These are phyloP conservation scores for Neofusicoccum laricinum DNA, from an alignment of 2,329 filamentous ascomycete genomes.

Conservation along the genomic window DNA sequence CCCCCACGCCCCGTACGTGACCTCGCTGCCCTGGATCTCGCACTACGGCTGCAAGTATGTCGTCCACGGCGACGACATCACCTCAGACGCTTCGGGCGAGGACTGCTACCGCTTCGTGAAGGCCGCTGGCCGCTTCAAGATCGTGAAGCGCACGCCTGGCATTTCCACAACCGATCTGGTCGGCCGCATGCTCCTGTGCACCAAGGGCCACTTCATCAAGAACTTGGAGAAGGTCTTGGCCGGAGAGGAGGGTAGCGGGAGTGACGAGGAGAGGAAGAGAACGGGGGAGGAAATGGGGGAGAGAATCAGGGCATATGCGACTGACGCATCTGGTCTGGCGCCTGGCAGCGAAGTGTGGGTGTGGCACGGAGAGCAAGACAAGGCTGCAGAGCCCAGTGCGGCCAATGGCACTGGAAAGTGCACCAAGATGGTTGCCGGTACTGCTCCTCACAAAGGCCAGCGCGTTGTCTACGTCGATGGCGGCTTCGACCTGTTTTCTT, in stretches of 20 bases:
- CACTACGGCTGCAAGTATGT: constrained; percentile 96
- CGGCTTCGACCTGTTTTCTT: constrained; percentile 94
- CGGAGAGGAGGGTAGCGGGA: constrained; percentile 71
- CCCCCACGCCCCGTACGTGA: constrained; percentile 89
- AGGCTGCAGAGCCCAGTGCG: constrained; percentile 26
- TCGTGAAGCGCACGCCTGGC: constrained; percentile 92
- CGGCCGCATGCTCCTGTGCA: constrained; percentile 94
- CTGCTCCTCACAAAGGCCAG: constrained; percentile 72
- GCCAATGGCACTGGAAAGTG: constrained; percentile 64
- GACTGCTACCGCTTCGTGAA: constrained; percentile 99
- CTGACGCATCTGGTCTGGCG: constrained; percentile 73
- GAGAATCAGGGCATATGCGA: constrained; percentile 81
- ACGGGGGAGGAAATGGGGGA: constrained; percentile 69
- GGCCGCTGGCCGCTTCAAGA: constrained; percentile 87
- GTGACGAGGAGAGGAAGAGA: constrained; percentile 61
- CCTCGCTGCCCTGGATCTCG: constrained; percentile 86
- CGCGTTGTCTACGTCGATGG: constrained; percentile 92
- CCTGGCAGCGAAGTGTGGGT: constrained; percentile 84
- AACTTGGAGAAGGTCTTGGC: constrained; percentile 67
- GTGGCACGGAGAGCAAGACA: constrained; percentile 52
- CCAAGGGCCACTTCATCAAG: constrained; percentile 88
- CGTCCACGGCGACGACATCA: constrained; percentile 96
- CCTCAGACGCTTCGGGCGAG: constrained; percentile 86
- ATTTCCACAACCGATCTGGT: constrained; percentile 99
- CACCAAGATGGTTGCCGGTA: constrained; percentile 66